Percentiles rank a stretch among this genome's conserved stretches.
phyloP scores from a whole-genome alignment of 2,329 filamentous ascomycete species.

The Exophiala sp. region DNA sequence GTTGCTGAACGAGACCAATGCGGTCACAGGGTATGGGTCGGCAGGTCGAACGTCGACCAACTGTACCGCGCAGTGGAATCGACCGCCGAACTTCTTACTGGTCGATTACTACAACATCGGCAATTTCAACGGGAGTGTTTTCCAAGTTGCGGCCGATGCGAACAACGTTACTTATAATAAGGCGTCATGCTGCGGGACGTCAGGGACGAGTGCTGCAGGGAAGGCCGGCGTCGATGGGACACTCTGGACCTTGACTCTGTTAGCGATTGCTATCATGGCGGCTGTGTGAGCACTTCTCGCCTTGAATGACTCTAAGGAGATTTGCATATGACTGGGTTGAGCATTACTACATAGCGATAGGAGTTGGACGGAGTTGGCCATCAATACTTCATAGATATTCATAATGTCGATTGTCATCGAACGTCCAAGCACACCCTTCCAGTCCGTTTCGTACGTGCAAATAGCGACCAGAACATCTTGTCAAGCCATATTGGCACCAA shows the following conservation, averaged over 20 bases:
- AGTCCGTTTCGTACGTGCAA: too few relatives aligned
- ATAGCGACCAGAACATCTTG: too few relatives aligned
- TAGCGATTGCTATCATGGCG: too few relatives aligned
- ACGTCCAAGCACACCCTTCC: too few relatives aligned
- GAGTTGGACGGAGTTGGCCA: too few relatives aligned
- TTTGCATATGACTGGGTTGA: too few relatives aligned
- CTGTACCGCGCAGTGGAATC: conserved; percentile 63
- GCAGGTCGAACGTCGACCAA: conserved; percentile 62
- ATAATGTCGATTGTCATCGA: too few relatives aligned
- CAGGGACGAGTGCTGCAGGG: conserved; percentile 7
- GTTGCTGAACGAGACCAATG: conserved; percentile 69
- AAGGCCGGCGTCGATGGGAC: neutral
- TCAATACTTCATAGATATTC: too few relatives aligned
- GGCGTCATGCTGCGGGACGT: conserved; percentile 36
- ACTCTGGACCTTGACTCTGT: neutral
- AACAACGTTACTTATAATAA: conserved; percentile 69
- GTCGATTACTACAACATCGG: conserved; percentile 83
- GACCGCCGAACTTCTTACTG: conserved; percentile 72
- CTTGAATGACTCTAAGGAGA: too few relatives aligned
- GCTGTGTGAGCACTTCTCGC: too few relatives aligned
- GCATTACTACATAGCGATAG: too few relatives aligned
- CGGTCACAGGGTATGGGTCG: conserved; percentile 60
- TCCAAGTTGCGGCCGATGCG: conserved; percentile 65
- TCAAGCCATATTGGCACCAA: too few relatives aligned
- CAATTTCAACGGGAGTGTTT: conserved; percentile 67